phyloP scores from a whole-genome alignment of 768 basidiomycete genomes.

The Boletus reticuloceps region DNA sequence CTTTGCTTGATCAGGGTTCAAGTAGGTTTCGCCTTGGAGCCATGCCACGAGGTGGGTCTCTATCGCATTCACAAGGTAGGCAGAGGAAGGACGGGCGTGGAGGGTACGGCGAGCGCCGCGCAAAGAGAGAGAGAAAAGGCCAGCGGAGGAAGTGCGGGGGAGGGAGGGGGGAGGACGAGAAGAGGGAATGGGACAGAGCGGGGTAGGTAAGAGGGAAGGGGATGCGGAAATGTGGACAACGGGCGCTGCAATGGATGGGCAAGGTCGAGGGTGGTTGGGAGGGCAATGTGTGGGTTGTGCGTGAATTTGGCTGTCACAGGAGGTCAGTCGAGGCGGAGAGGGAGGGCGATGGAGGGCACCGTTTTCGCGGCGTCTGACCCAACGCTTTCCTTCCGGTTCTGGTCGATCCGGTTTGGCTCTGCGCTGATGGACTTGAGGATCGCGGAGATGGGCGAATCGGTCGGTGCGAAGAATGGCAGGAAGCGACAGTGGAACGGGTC shows the following conservation, averaged over 20 bases:
- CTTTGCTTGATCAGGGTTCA: conserved; percentile 46
- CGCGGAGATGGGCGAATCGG: conserved; percentile 53
- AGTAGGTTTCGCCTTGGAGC: conserved; percentile 59
- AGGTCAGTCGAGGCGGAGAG: not conserved
- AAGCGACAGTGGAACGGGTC: conserved; percentile 57
- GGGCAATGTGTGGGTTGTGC: conserved; percentile 69
- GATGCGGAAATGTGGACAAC: conserved; percentile 68
- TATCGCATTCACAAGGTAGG: conserved; percentile 63
- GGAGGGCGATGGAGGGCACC: conserved; percentile 35
- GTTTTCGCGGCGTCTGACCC: conserved; percentile 74
- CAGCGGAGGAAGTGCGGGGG: conserved; percentile 60
- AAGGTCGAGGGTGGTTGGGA: conserved; percentile 60
- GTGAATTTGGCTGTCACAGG: conserved; percentile 56
- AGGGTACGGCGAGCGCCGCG: conserved; percentile 73
- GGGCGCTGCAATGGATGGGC: conserved; percentile 40
- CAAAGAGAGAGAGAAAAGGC: conserved; percentile 72
- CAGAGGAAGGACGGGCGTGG: conserved; percentile 48
- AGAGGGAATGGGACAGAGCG: conserved; percentile 56
- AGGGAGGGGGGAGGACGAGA: conserved; percentile 40
- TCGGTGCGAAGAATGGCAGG: conserved; percentile 63
- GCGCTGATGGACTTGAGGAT: not conserved
- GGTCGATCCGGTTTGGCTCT: conserved; percentile 47
- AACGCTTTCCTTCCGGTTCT: conserved; percentile 76
- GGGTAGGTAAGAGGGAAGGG: conserved; percentile 67
- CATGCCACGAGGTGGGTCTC: conserved; percentile 63